phyloP scores from a whole-genome alignment of 345 rosid genomes.

The Theobroma cacao region DNA sequence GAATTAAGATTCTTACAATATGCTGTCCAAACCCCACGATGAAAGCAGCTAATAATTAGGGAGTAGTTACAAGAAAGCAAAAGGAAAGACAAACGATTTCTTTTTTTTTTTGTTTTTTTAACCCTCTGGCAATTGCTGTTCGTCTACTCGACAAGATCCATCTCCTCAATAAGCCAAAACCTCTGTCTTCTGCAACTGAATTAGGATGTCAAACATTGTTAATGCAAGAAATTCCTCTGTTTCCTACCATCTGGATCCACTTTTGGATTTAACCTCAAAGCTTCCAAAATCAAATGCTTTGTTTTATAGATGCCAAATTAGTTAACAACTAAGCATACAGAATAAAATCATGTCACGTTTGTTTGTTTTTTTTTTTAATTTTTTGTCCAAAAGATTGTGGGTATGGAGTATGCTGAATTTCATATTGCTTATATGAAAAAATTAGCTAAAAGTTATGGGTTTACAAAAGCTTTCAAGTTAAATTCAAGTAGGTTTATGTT shows the following conservation, averaged over 20 bases:
- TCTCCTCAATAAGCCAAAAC: background rate
- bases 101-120: background rate
- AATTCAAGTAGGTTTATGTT: background rate
- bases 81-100: background rate
- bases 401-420: no score
- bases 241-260: background rate
- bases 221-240: background rate
- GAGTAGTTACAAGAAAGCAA: background rate
- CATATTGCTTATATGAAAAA: background rate
- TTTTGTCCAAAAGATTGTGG: background rate
- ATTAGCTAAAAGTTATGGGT: no score
- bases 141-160: background rate
- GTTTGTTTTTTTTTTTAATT: background rate
- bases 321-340: no score
- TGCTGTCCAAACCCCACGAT: background rate
- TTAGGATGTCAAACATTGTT: background rate
- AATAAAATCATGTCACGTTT: background rate
- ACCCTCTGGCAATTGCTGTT: background rate
- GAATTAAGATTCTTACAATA: slow-evolving; percentile 1
- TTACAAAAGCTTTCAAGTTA: background rate
- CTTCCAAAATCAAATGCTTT: background rate
- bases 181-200: background rate
- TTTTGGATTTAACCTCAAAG: background rate
- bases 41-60: background rate
- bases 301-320: background rate